These are phyloP conservation scores for Xylaria cubensis DNA, from an alignment of 495 filamentous ascomycete species.

Conservation along the genomic window DNA sequence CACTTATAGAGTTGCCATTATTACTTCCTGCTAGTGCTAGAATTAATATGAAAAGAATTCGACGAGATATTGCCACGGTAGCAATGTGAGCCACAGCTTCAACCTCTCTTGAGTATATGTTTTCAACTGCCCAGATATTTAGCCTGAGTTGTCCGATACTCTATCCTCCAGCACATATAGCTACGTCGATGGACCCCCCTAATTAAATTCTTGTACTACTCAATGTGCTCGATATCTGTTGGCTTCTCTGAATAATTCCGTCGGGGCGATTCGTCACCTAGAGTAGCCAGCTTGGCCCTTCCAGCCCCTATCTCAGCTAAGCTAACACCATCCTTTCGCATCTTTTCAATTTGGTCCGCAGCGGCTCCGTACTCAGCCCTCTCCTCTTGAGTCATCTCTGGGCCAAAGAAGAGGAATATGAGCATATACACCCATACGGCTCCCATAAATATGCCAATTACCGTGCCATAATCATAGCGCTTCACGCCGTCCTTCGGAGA, in stretches of 20 bases:
- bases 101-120: neutral
- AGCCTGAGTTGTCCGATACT: neutral
- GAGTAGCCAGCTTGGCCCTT: conserved; percentile 13
- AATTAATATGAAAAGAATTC: neutral
- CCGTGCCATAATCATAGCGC: conserved; percentile 81
- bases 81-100: neutral
- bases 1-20: neutral
- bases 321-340: conserved; percentile 28
- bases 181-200: neutral
- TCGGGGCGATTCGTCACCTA: conserved; percentile 12
- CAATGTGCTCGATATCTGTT: conserved; percentile 17
- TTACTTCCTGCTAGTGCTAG: neutral
- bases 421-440: conserved; percentile 82
- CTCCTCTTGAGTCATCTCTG: conserved; percentile 56
- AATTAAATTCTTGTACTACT: neutral
- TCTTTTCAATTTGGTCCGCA: conserved; percentile 21
- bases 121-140: neutral
- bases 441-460: conserved; percentile 89
- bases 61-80: neutral
- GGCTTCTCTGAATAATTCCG: conserved; percentile 10
- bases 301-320: conserved; percentile 19
- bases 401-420: conserved; percentile 72
- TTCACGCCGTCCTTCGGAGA: conserved; percentile 51
- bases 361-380: conserved; percentile 9
- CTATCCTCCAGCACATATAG: neutral